Percentiles rank a stretch among this genome's conserved stretches.
Conservation (phyloP, 1,284 basidiomycete genomes). For the Vanrija humicola region DNA sequence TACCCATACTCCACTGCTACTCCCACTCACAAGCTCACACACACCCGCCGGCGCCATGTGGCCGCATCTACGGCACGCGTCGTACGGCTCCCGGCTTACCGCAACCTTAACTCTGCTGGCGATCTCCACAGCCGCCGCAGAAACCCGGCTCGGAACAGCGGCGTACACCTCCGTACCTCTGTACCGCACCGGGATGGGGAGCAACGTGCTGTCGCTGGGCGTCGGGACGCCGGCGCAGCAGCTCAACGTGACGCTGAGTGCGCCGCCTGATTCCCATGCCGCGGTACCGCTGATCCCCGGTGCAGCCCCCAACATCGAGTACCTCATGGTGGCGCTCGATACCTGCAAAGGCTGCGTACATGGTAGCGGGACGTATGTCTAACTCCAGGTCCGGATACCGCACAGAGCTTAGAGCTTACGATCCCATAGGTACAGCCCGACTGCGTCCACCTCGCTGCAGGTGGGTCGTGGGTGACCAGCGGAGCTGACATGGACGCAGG, state of each 20-base stretch:
- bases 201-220: constrained; percentile 30
- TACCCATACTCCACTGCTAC: too few species aligned
- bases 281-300: not conserved
- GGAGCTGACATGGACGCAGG: too few species aligned
- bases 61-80: too few species aligned
- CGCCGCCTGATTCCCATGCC: not conserved
- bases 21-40: too few species aligned
- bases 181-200: constrained; percentile 28
- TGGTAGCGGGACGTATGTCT: not conserved
- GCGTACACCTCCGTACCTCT: constrained; percentile 30
- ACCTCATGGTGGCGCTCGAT: constrained; percentile 28
- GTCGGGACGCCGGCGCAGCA: constrained; percentile 32
- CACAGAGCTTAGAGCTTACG: too few species aligned
- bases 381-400: too few species aligned
- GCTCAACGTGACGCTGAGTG: constrained; percentile 40
- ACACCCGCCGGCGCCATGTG: too few species aligned
- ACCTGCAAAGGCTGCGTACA: constrained; percentile 26
- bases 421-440: constrained; percentile 1
- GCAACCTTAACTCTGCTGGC: too few species aligned
- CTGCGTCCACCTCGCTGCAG: constrained; percentile 18
- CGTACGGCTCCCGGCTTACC: too few species aligned
- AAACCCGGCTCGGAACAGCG: constrained; percentile 25
- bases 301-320: constrained; percentile 39
- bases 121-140: constrained; percentile 3
- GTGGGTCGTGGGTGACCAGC: constrained; percentile 6